Evolutionary conservation across 2,329 filamentous ascomycete genomes (phyloP).

Genomic region (Diplodia scrobiculata): DNA sequence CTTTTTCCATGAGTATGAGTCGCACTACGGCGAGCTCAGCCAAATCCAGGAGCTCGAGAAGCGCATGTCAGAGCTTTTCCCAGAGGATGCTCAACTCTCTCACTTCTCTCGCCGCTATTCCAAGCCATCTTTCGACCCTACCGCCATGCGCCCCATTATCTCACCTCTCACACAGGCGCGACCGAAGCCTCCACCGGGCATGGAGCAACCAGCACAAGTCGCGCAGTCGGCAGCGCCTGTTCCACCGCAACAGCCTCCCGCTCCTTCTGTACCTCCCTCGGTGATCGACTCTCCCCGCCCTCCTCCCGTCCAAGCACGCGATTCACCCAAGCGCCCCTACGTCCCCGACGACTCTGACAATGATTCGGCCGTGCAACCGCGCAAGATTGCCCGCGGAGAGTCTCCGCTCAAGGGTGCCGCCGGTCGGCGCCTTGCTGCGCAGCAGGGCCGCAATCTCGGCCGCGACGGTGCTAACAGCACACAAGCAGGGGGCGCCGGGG

Average conservation of each 20-base stretch:
- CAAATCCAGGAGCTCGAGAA: conserved; percentile 90
- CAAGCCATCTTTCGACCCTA: conserved; percentile 71
- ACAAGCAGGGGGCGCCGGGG: conserved; percentile 33
- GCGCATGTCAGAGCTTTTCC: conserved; percentile 91
- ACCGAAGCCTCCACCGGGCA: conserved; percentile 37
- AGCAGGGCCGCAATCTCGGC: conserved; percentile 53
- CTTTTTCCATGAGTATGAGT: conserved; percentile 95
- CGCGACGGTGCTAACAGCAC: conserved; percentile 28
- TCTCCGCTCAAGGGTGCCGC: conserved; percentile 92
- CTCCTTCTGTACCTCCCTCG: conserved; percentile 16
- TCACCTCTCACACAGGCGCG: conserved; percentile 77
- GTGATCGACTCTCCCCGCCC: conserved; percentile 30
- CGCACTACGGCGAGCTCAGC: conserved; percentile 85
- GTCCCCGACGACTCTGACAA: conserved; percentile 70
- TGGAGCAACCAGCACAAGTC: conserved; percentile 20
- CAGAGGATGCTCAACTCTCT: conserved; percentile 75
- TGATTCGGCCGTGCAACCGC: conserved; percentile 62
- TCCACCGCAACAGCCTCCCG: conserved; percentile 2
- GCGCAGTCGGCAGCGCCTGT: background rate
- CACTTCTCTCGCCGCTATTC: conserved; percentile 78
- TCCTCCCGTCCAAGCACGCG: conserved; percentile 32
- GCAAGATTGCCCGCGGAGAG: conserved; percentile 84
- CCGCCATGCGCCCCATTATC: conserved; percentile 77
- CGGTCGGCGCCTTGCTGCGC: conserved; percentile 79
- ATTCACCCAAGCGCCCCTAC: conserved; percentile 53